These are phyloP conservation scores for Volutella citrinella DNA, from an alignment of 2,329 filamentous ascomycete species.

Conservation along the genomic window DNA sequence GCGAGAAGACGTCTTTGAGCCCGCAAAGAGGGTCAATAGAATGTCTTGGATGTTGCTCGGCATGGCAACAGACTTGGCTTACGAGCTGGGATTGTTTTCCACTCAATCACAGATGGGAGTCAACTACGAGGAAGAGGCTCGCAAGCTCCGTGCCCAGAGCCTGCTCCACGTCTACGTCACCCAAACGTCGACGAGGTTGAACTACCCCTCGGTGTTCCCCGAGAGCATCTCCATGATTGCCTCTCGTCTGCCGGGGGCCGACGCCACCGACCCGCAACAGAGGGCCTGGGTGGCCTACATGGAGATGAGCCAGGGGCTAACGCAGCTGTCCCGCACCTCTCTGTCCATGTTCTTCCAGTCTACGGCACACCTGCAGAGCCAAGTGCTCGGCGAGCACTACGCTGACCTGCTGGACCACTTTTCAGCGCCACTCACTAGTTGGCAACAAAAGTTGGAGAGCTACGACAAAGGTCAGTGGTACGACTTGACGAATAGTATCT, in stretches of 20 bases:
- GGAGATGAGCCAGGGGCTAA: constrained; percentile 15
- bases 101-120: neutral
- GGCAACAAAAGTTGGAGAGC: constrained; percentile 11
- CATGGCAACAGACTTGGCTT: constrained; percentile 16
- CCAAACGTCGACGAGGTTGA: constrained; percentile 10
- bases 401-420: constrained; percentile 17
- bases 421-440: constrained; percentile 8
- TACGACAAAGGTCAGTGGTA: neutral
- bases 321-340: constrained; percentile 13
- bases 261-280: neutral
- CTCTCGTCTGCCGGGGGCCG: neutral
- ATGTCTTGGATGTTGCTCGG: constrained; percentile 28
- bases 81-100: constrained; percentile 20
- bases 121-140: neutral
- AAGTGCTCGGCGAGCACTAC: constrained; percentile 16
- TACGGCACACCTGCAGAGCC: constrained; percentile 11
- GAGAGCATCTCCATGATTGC: constrained; percentile 8
- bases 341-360: constrained; percentile 22
- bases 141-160: constrained; percentile 11
- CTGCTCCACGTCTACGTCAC: constrained; percentile 19
- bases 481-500: neutral
- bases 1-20: constrained; percentile 24
- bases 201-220: constrained; percentile 9
- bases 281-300: constrained; percentile 13
- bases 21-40: constrained; percentile 20